Evolutionary conservation across 176 grass and related monocot species (phyloP), one percentile per base, ranked within the genome.

Genomic region (Avena atlantica): DNA sequence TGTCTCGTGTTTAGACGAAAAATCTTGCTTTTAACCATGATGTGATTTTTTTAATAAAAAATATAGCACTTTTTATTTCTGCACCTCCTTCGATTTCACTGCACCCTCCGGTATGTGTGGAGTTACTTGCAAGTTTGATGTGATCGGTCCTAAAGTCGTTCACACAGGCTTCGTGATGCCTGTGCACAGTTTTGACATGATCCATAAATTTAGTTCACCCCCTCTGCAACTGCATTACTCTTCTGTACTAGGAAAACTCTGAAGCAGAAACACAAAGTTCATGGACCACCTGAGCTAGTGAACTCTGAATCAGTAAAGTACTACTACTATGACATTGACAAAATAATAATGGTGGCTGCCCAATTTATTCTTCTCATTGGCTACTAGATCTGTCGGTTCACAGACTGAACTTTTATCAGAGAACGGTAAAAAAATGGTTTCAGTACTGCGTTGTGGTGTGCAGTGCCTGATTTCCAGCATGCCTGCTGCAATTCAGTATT

Each of bases 1-100:
- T 50, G 63, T 49, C 37, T 87, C 87, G 85, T 66, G 25, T 76
- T 44, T 60, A 80, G 58, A 52, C 52, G 50, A 88, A 69, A 69
- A 2, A 4, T 69, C 49, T 31, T 9, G 11, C 66, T 79, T 79
- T 83, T 66, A 51, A 65, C 49, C 49, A 49, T 78, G 80, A 16
- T 23, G 24, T 49, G 14, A 48, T 20, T 49, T 45, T 34, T 34
- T 34, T 9, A 1, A 61, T 57, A 56, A 36, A 34, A 48, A 59
- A 44, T 4, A 57, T 64, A 45, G 50, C 44, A 4, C 0, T 57
- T 78, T 84, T 25, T 12, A 51, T 61, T 50, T 31, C 23, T 61
- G 2, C 21, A 23, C 5, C 25, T 31, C 59, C 16, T 65, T 62
- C 42, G 1, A 16, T 66, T 72, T 56, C 10, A 56, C 64, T 79